Conservation (phyloP, 2,329 filamentous ascomycete species). For the Xylaria sp. region DNA sequence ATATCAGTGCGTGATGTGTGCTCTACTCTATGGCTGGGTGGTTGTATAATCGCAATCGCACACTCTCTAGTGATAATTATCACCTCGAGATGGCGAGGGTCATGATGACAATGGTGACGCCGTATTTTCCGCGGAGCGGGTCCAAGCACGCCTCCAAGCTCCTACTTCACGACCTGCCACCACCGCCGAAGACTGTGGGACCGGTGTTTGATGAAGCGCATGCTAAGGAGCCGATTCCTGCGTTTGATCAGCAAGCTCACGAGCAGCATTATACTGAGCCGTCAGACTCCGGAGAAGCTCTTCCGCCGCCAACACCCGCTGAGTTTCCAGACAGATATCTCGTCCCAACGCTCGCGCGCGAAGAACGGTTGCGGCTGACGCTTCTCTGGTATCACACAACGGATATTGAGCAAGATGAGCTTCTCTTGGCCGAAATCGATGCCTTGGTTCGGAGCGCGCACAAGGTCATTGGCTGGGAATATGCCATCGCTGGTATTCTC, state of each 20-base stretch:
- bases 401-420: constrained; percentile 28
- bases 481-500: constrained; percentile 25
- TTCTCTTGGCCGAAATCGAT: constrained; percentile 28
- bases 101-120: neutral
- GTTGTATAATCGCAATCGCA: neutral
- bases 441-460: constrained; percentile 23
- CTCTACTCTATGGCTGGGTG: neutral
- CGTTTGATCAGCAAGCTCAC: constrained; percentile 20
- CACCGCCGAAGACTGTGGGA: constrained; percentile 18
- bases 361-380: constrained; percentile 31
- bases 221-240: constrained; percentile 14
- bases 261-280: constrained; percentile 13
- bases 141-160: constrained; percentile 22
- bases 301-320: constrained; percentile 19
- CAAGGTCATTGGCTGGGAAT: constrained; percentile 29
- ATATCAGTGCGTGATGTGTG: constrained; percentile 5
- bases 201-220: constrained; percentile 20
- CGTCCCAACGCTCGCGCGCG: constrained; percentile 27
- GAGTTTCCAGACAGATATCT: constrained; percentile 27
- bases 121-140: constrained; percentile 34
- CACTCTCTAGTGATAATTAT: neutral
- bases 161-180: constrained; percentile 24
- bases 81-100: neutral
- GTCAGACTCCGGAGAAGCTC: constrained; percentile 27
- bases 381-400: constrained; percentile 33